Conservation (phyloP, 2,329 filamentous ascomycete genomes). For the Nemania sp. region DNA sequence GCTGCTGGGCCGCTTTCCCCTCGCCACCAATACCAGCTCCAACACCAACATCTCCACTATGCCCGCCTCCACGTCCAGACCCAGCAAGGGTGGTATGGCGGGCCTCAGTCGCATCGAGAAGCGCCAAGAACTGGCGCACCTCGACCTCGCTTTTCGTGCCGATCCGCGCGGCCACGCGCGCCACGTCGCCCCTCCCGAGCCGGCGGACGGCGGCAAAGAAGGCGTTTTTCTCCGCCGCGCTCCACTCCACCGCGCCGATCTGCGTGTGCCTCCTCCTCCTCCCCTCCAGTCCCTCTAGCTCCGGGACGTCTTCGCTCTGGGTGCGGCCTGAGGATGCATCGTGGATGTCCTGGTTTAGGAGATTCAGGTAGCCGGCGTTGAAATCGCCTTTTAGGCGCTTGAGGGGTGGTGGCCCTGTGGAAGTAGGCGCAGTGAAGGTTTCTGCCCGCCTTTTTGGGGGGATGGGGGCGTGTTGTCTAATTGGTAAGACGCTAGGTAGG, state of each 20-base stretch:
- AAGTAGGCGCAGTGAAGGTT: conserved; percentile 44
- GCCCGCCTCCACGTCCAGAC: background rate
- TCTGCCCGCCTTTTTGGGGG: conserved; percentile 37
- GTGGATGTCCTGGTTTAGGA: conserved; percentile 70
- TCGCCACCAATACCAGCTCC: conserved; percentile 49
- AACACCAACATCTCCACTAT: conserved; percentile 48
- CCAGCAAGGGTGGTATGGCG: too few species aligned
- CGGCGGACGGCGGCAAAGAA: conserved; percentile 76
- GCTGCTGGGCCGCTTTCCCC: conserved; percentile 45
- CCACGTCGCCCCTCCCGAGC: conserved; percentile 72
- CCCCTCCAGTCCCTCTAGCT: conserved; percentile 42
- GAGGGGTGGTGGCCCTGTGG: conserved; percentile 51
- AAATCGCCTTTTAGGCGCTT: conserved; percentile 61
- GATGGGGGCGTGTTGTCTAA: conserved; percentile 1
- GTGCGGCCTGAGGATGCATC: conserved; percentile 59
- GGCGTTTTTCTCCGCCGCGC: conserved; percentile 73
- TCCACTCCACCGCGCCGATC: conserved; percentile 79
- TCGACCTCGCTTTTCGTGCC: conserved; percentile 79
- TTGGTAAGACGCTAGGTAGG: conserved; percentile 10
- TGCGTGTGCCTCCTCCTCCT: conserved; percentile 58
- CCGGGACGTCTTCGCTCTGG: conserved; percentile 42
- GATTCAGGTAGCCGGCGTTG: conserved; percentile 61
- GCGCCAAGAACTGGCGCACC: conserved; percentile 74
- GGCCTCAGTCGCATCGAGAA: conserved; percentile 67
- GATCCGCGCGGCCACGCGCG: conserved; percentile 72